Evolutionary conservation across 345 rosid genomes (phyloP).

Genomic region (Heritiera littoralis): DNA sequence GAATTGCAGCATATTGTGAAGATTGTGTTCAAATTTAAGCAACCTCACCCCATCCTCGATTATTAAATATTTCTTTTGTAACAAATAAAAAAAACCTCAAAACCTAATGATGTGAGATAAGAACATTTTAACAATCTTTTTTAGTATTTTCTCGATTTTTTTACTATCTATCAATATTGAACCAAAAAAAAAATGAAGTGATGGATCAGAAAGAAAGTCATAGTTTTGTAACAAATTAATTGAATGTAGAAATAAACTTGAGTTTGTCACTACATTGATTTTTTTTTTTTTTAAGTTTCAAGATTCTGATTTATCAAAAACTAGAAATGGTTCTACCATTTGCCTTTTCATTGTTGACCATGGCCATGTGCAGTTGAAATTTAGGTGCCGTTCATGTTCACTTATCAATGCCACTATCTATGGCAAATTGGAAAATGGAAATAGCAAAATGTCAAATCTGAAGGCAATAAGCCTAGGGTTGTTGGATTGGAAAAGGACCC

Average conservation of each 20-base stretch:
- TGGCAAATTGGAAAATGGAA: background rate
- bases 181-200: background rate
- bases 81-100: too few relatives aligned
- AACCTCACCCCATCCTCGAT: too few relatives aligned
- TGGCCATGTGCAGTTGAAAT: background rate
- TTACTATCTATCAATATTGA: background rate
- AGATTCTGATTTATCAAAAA: background rate
- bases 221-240: background rate
- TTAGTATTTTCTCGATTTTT: too few relatives aligned
- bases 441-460: conserved; percentile 9
- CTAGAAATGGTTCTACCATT: background rate
- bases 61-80: too few relatives aligned
- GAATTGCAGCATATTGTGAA: too few relatives aligned
- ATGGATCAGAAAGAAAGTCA: background rate
- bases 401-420: background rate
- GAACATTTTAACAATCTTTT: too few relatives aligned
- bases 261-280: background rate
- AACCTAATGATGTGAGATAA: too few relatives aligned
- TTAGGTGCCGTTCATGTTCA: background rate
- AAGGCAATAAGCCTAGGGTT: background rate
- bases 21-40: too few relatives aligned
- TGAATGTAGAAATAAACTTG: background rate
- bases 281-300: background rate
- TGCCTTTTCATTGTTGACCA: conserved; percentile 1
- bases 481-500: conserved; percentile 14